phyloP scores from a whole-genome alignment of 2,329 filamentous ascomycete genomes.

The Cladorrhinum sp. region DNA sequence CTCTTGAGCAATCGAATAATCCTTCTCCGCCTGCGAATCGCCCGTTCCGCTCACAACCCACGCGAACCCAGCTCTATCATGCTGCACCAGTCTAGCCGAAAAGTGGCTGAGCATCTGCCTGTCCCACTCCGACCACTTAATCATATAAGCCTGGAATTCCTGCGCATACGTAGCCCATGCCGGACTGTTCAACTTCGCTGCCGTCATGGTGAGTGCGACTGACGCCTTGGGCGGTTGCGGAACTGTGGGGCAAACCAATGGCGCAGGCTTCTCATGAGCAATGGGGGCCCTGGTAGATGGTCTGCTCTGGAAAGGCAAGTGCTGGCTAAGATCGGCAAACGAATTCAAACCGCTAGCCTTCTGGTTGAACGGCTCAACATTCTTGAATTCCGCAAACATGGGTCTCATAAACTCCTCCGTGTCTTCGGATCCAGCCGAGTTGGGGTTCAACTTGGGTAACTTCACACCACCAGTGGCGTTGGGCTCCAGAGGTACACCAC shows the following conservation, averaged over 20 bases:
- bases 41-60: conserved; percentile 43
- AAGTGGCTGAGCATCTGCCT: conserved; percentile 56
- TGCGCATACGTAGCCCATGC: conserved; percentile 52
- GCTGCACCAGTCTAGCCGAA: conserved; percentile 46
- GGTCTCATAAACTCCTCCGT: conserved; percentile 50
- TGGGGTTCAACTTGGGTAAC: conserved; percentile 32
- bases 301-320: conserved; percentile 55
- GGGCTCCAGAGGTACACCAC: conserved; percentile 14
- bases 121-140: conserved; percentile 51
- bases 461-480: conserved; percentile 23
- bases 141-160: conserved; percentile 54
- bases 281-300: conserved; percentile 42
- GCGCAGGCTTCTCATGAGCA: conserved; percentile 34
- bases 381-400: conserved; percentile 53
- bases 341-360: conserved; percentile 48
- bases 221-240: conserved; percentile 52
- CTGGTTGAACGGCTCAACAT: conserved; percentile 53
- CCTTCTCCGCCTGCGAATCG: conserved; percentile 45
- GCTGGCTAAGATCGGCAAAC: conserved; percentile 54
- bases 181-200: conserved; percentile 41
- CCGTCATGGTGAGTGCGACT: conserved; percentile 40
- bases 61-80: conserved; percentile 40
- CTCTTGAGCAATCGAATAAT: conserved; percentile 59
- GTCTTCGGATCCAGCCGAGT: conserved; percentile 52
- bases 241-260: conserved; percentile 45